Percentiles rank a stretch among this genome's conserved stretches.
Conservation (phyloP, 768 basidiomycete species). For the Grammothele lineata region DNA sequence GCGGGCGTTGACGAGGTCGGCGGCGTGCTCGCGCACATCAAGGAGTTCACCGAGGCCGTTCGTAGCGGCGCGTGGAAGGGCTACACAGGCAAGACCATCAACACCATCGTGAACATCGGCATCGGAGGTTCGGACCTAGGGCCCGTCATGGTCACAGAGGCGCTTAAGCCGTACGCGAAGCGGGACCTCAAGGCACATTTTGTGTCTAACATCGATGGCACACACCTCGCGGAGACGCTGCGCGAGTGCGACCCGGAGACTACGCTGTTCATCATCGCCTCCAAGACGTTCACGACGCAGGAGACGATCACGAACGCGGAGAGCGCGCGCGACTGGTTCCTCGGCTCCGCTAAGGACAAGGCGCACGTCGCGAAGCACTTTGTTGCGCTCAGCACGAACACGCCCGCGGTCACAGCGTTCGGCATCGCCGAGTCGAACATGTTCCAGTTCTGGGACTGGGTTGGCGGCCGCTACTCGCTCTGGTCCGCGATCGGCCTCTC, state of each 20-base stretch:
- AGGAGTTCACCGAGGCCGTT: conserved; percentile 80
- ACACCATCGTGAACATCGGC: conserved; percentile 96
- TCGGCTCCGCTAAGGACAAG: conserved; percentile 76
- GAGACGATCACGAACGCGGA: conserved; percentile 99
- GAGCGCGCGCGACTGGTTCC: conserved; percentile 93
- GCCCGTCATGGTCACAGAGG: conserved; percentile 99
- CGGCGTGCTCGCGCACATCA: conserved; percentile 85
- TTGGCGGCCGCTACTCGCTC: conserved; percentile 95
- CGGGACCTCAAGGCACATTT: conserved; percentile 85
- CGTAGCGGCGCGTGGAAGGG: conserved; percentile 92
- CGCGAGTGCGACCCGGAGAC: conserved; percentile 81
- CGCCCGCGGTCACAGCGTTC: conserved; percentile 86
- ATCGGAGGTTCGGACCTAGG: conserved; percentile 98
- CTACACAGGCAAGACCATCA: conserved; percentile 93
- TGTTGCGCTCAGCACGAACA: conserved; percentile 96
- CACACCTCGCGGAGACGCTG: conserved; percentile 89
- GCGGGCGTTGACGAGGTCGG: conserved; percentile 78
- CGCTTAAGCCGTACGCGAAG: conserved; percentile 89
- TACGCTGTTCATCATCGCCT: conserved; percentile 97
- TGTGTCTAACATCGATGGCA: conserved; percentile 97
- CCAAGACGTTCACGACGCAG: conserved; percentile 99
- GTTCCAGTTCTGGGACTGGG: conserved; percentile 99
- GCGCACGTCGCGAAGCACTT: conserved; percentile 98
- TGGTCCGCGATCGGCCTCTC: conserved; percentile 98
- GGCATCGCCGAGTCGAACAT: conserved; percentile 91